Percentiles rank a stretch among this genome's conserved stretches.
Conservation (phyloP, 2,329 filamentous ascomycete species). For the Plectosphaerella cucumerina region DNA sequence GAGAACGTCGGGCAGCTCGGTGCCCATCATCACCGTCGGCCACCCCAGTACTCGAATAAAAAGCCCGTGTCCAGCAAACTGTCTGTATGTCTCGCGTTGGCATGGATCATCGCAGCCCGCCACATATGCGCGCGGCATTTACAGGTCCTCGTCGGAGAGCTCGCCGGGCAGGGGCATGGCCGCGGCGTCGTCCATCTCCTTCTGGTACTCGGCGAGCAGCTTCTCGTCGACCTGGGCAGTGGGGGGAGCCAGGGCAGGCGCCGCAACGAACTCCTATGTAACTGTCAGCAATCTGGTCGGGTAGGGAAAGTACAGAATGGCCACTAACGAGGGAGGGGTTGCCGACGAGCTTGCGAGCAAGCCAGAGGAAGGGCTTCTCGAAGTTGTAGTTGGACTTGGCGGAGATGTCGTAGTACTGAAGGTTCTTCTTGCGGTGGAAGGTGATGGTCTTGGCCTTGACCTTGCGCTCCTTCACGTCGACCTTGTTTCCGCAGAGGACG, state of each 20-base stretch:
- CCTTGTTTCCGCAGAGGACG: slow-evolving; percentile 98
- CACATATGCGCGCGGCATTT: slow-evolving; percentile 21
- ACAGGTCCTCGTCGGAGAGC: slow-evolving; percentile 72
- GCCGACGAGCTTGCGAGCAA: slow-evolving; percentile 95
- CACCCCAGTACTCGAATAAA: not conserved
- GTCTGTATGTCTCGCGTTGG: not conserved
- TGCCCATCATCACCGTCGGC: not conserved
- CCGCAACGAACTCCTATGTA: slow-evolving; percentile 87
- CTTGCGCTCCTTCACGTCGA: slow-evolving; percentile 99
- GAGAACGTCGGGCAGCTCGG: not conserved
- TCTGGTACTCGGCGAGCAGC: slow-evolving; percentile 75
- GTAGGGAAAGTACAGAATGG: not conserved
- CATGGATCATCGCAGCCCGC: not conserved
- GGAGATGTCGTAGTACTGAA: slow-evolving; percentile 99
- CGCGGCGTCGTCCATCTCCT: slow-evolving; percentile 83
- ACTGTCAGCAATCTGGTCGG: not conserved
- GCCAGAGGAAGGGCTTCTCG: slow-evolving; percentile 99
- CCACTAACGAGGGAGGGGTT: slow-evolving; percentile 75
- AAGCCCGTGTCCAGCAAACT: not conserved
- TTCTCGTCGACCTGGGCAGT: slow-evolving; percentile 80
- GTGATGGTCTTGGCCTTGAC: slow-evolving; percentile 99
- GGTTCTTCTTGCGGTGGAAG: slow-evolving; percentile 99
- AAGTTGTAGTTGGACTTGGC: slow-evolving; percentile 99
- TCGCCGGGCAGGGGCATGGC: slow-evolving; percentile 87
- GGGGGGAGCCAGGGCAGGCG: slow-evolving; percentile 88